These are phyloP conservation scores for Triticum monococcum DNA, from an alignment of 176 grass and related monocot species.

Conservation along the genomic window DNA sequence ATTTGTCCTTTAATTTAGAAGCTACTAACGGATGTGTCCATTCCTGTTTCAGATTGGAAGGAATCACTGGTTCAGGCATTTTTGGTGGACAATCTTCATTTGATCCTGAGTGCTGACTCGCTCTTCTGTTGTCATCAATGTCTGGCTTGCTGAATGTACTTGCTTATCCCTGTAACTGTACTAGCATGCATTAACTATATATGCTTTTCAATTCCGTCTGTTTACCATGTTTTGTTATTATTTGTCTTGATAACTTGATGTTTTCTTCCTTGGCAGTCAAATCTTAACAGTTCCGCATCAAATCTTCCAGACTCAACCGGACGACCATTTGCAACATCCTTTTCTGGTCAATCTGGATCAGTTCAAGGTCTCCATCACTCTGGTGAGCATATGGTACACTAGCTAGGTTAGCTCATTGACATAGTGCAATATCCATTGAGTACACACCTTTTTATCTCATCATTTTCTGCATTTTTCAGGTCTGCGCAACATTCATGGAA, in stretches of 20 bases:
- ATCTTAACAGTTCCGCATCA: constrained; percentile 66
- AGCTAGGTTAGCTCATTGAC: background rate
- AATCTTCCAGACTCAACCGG: constrained; percentile 86
- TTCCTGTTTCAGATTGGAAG: constrained; percentile 54
- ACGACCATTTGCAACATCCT: constrained; percentile 68
- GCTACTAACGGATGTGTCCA: constrained; percentile 23
- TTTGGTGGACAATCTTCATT: constrained; percentile 48
- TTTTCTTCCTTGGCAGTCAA: constrained; percentile 57
- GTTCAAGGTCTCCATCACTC: constrained; percentile 86
- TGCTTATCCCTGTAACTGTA: constrained; percentile 4
- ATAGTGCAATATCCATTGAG: background rate
- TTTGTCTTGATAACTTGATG: background rate
- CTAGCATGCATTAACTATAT: background rate
- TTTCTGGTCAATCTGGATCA: constrained; percentile 77
- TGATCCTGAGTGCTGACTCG: constrained; percentile 39
- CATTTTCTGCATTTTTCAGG: constrained; percentile 45
- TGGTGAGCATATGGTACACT: constrained; percentile 50
- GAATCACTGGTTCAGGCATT: constrained; percentile 26
- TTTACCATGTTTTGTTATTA: background rate
- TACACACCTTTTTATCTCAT: constrained; percentile 5
- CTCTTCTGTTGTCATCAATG: constrained; percentile 48
- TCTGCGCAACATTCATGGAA: constrained; percentile 82
- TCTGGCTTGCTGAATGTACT: constrained; percentile 80
- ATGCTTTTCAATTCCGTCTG: no score
- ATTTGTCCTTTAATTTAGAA: background rate